Evolutionary conservation across 2,329 filamentous ascomycete genomes (phyloP).

Genomic region (Penicillium olsonii): DNA sequence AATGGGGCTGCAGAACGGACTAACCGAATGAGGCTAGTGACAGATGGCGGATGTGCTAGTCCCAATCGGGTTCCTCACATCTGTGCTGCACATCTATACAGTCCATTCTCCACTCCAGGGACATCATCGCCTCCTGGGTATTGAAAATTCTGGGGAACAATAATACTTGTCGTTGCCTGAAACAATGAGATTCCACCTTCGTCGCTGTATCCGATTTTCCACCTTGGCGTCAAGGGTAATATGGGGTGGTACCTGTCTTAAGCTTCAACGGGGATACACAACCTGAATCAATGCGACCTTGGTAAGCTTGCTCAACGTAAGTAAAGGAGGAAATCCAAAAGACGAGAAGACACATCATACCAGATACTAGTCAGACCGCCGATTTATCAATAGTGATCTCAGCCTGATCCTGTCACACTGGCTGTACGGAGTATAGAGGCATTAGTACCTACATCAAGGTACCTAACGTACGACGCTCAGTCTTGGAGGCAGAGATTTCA

Average conservation of each 20-base stretch:
- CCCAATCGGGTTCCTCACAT: constrained; percentile 20
- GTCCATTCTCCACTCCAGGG: not conserved
- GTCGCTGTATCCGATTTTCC: no score
- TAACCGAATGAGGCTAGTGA: constrained; percentile 25
- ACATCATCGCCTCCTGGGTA: no score
- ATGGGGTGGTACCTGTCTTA: not conserved
- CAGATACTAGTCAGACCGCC: not conserved
- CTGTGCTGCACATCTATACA: constrained; percentile 19
- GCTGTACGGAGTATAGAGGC: not conserved
- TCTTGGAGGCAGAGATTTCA: not conserved
- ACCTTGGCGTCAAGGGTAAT: not conserved
- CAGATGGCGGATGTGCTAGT: constrained; percentile 17
- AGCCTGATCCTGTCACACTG: not conserved
- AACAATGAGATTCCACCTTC: no score
- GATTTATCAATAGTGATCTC: not conserved
- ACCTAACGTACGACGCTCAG: not conserved
- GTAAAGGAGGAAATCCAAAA: no score
- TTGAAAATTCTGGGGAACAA: no score
- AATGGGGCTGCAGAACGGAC: constrained; percentile 23
- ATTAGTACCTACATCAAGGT: not conserved
- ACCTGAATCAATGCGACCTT: not conserved
- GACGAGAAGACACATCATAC: not conserved
- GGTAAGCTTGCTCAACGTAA: no score
- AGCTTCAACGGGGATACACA: not conserved
- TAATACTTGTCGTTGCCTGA: no score